Conservation (phyloP, 2,329 filamentous ascomycete genomes). For the Penicillium sp. region DNA sequence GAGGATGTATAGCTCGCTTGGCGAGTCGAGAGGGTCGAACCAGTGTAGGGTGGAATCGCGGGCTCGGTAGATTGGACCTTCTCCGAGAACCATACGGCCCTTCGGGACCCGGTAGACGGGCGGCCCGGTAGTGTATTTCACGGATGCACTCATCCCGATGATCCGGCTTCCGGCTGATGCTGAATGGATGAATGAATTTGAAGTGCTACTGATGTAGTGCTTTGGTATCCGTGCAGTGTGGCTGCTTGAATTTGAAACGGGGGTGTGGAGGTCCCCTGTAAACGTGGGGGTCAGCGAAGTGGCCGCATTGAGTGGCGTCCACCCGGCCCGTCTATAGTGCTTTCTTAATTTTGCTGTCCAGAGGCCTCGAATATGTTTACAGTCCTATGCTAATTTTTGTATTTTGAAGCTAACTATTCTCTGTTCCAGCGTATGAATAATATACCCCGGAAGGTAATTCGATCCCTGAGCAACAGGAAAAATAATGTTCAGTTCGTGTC, state of each 20-base stretch:
- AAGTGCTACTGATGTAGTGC: background rate
- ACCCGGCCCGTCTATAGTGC: background rate
- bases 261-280: background rate
- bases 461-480: background rate
- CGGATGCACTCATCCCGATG: background rate
- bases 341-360: background rate
- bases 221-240: background rate
- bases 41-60: conserved; percentile 32
- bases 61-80: conserved; percentile 32
- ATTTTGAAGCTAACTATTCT: too few species aligned
- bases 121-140: conserved; percentile 1
- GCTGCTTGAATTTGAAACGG: background rate
- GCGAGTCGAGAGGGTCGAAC: conserved; percentile 32
- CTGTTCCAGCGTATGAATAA: background rate
- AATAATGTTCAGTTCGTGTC: conserved; percentile 14
- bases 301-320: background rate
- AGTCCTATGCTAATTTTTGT: background rate
- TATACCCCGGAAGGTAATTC: background rate
- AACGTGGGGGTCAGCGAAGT: background rate
- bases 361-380: background rate
- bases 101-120: conserved; percentile 12
- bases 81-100: conserved; percentile 28
- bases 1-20: conserved; percentile 34
- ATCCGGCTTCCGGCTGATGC: background rate
- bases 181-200: background rate